A percentile compares a stretch with the other conserved stretches of the same genome.
Conservation (phyloP, 2,329 filamentous ascomycete species). For the Hirsutella thompsonii region DNA sequence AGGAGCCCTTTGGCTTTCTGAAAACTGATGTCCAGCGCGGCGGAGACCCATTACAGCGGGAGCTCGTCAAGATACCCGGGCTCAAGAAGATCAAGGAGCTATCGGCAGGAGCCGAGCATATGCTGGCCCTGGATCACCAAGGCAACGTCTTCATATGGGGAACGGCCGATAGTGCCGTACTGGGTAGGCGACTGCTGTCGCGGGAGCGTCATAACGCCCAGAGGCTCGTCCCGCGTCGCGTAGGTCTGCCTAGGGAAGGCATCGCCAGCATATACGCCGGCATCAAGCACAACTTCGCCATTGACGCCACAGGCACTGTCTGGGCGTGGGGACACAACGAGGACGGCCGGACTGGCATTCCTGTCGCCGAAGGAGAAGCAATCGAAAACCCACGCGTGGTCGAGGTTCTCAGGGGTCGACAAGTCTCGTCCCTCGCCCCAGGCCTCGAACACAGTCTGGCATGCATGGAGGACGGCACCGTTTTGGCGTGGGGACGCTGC, state of each 20-base stretch:
- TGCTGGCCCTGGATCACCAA: slow-evolving; percentile 46
- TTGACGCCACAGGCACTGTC: slow-evolving; percentile 48
- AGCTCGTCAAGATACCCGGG: slow-evolving; percentile 34
- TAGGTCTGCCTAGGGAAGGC: slow-evolving; percentile 20
- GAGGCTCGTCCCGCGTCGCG: slow-evolving; percentile 28
- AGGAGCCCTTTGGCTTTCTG: background rate
- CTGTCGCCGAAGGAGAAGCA: slow-evolving; percentile 37
- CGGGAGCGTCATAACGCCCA: slow-evolving; percentile 28
- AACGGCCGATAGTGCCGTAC: slow-evolving; percentile 30
- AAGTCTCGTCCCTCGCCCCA: slow-evolving; percentile 44
- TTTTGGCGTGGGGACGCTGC: slow-evolving; percentile 32
- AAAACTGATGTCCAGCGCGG: background rate
- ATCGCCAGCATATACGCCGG: slow-evolving; percentile 33
- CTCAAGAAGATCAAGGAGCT: slow-evolving; percentile 48
- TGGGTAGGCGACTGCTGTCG: slow-evolving; percentile 34
- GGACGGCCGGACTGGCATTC: slow-evolving; percentile 54
- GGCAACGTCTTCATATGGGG: slow-evolving; percentile 20
- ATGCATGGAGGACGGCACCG: slow-evolving; percentile 24
- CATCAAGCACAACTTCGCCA: slow-evolving; percentile 57
- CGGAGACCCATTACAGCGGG: slow-evolving; percentile 5
- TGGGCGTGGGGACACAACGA: slow-evolving; percentile 62
- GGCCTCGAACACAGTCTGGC: slow-evolving; percentile 23
- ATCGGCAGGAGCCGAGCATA: slow-evolving; percentile 51
- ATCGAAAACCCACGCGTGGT: slow-evolving; percentile 23
- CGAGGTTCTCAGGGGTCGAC: slow-evolving; percentile 35